Evolutionary conservation across 169 alveolate genomes (phyloP), one percentile per base, ranked within the genome.

Genomic region (Plasmodium adleri): DNA sequence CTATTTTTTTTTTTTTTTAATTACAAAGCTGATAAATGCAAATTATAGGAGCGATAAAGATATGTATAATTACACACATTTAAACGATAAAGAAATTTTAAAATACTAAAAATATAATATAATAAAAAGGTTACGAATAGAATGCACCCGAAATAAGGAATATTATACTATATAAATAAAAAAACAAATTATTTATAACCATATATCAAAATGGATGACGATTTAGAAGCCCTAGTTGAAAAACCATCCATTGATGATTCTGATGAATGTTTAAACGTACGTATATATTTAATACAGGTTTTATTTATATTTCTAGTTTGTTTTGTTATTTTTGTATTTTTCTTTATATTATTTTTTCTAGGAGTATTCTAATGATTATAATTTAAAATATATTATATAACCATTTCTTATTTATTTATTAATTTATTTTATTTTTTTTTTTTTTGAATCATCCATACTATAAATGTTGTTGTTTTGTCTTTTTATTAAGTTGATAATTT

Each of bases 301-400:
- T 32, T 78, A 47, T 78, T 78, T 66, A 78, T 78, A 56, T 78
- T 78, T 78, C 64, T 78, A 47, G 78, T 78, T 45, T 78, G 89
- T 20, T 78, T 78, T 71, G 89, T 78, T 26, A 78, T 78, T 66
- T 78, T 78, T 66, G 39, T 78, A 64, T 66, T 78, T 52, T 78
- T 78, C 74, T 78, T 78, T 47, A 78, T 78, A 49, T 78, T 78
- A 78, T 78, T 78, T 78, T 78, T 78, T 59, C 76, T 78, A 64
- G 89, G 89, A n/a, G 89, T 78, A 64, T 78, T 78, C 49, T 78
- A 45, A 78, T 59, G 43, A 64, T 45, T 28, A 49, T 8, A 6
- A 62, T 26, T 75, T 54, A 56, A 45, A 47, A 22, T 59, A 58
- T 49, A 10, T 39, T 43, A 15, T 39, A n/a, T 56, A 39, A 73